Percentiles rank a stretch among this genome's conserved stretches.
Evolutionary conservation across 2,329 filamentous ascomycete species (phyloP).

Genomic region (Ilyonectria mors-panacis): DNA sequence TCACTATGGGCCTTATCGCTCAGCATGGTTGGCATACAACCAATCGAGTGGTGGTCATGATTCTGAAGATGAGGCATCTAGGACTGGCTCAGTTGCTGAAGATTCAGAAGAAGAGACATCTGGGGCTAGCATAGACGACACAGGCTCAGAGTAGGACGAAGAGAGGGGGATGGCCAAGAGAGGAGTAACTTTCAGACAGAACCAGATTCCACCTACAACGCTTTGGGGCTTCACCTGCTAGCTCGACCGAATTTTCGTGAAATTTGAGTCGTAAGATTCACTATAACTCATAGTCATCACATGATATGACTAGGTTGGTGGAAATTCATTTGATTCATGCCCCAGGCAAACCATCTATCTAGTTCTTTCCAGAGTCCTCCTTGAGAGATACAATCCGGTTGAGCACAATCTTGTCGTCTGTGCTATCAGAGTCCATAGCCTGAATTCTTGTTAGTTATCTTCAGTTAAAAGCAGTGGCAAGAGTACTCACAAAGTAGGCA

Average conservation of each 20-base stretch:
- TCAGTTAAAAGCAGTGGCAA: background rate
- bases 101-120: background rate
- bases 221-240: too few relatives aligned
- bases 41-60: background rate
- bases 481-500: slow-evolving; percentile 79
- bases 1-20: background rate
- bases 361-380: slow-evolving; percentile 82
- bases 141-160: too few relatives aligned
- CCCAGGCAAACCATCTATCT: slow-evolving; percentile 13
- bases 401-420: slow-evolving; percentile 84
- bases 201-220: too few relatives aligned
- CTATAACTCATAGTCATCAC: background rate
- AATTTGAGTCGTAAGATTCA: background rate
- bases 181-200: too few relatives aligned
- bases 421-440: slow-evolving; percentile 84
- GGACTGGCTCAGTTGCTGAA: background rate
- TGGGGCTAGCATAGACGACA: background rate
- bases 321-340: slow-evolving; percentile 1
- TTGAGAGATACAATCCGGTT: slow-evolving; percentile 95
- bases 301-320: background rate
- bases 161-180: too few relatives aligned
- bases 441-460: slow-evolving; percentile 45
- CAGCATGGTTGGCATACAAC: background rate
- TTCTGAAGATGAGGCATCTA: background rate
- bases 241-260: too few relatives aligned